Evolutionary conservation across 192 early-diverging fungal genomes (phyloP).

Genomic region (Backusella psychrophila): DNA sequence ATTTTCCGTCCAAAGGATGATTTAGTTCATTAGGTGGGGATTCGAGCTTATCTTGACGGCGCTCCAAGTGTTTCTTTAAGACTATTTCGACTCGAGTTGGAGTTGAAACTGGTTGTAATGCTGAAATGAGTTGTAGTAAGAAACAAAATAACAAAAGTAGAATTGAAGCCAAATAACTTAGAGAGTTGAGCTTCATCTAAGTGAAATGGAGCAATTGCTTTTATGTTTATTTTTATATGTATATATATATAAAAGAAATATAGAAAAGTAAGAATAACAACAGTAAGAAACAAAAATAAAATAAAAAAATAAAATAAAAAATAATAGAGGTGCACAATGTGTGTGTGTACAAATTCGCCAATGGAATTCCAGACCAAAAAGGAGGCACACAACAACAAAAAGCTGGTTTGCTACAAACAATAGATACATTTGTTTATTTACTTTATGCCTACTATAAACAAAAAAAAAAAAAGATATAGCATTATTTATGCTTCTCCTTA

Average conservation of each 20-base stretch:
- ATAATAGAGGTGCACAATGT: background rate
- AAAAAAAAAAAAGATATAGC: background rate
- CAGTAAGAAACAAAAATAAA: background rate
- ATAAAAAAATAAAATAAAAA: background rate
- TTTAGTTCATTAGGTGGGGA: background rate
- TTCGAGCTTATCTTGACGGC: background rate
- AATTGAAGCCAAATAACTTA: constrained; percentile 5
- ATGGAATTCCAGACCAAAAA: background rate
- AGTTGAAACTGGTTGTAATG: constrained; percentile 4
- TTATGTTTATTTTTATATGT: background rate
- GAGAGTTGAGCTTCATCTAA: constrained; percentile 5
- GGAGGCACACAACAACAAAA: background rate
- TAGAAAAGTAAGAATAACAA: background rate
- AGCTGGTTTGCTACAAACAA: background rate
- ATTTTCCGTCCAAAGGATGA: background rate
- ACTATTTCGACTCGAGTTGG: background rate
- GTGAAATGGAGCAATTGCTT: constrained; percentile 4
- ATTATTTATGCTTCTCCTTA: background rate
- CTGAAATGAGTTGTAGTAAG: background rate
- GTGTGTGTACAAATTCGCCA: background rate
- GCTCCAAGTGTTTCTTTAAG: background rate
- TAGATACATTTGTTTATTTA: background rate
- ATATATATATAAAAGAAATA: background rate
- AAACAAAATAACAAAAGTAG: constrained; percentile 6
- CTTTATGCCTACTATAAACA: background rate